Evolutionary conservation across 2,329 filamentous ascomycete genomes (phyloP), one percentile per base, ranked within the genome.

Genomic region (Nemania diffusa): DNA sequence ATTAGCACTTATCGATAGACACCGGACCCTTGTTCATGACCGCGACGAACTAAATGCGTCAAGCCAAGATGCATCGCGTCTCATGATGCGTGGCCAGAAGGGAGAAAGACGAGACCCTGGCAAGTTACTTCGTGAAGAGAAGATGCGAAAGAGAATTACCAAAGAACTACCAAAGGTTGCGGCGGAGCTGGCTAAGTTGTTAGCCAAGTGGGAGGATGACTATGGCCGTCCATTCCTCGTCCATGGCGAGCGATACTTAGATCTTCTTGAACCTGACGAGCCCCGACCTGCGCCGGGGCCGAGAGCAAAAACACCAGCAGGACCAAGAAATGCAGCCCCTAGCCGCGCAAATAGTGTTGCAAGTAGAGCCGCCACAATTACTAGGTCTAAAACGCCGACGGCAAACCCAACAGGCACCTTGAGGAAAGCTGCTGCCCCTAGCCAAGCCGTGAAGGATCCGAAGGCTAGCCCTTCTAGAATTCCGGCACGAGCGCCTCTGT

Each of bases 101-200:
- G 95, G 95, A 62, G 95, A 98, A 82, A 93, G 91, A 80, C 92
- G 97, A 70, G 96, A 99, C 77, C 96, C 96, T 2, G 95, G 94
- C 57, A 96, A 97, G 81, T 85, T 99, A 17, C 84, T 99, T 59
- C 88, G 96, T 32, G 96, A 99, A 78, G 96, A 99, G 82, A 99
- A 98, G 86, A 97, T 97, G 93, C 90, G 96, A 67, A 99, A 99
- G 87, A 88, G 94, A 65, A 97, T 99, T 69, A 88, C 94, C 27
- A 99, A 98, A 80, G 96, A 99, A 77, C 84, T 99, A 32, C 96
- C 96, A 63, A 98, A 97, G 82, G 86, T 99, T 50, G 90, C 95
- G 65, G 87, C 86, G 0, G 94, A 98, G n/a, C 82, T 99, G 65
- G 88, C 88, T 71, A 95, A 90, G 78, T 85, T 87, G n/a, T 85